Evolutionary conservation across 805 yeast genomes (phyloP), one percentile per base, ranked within the genome.

Genomic region (Pichia exigua): DNA sequence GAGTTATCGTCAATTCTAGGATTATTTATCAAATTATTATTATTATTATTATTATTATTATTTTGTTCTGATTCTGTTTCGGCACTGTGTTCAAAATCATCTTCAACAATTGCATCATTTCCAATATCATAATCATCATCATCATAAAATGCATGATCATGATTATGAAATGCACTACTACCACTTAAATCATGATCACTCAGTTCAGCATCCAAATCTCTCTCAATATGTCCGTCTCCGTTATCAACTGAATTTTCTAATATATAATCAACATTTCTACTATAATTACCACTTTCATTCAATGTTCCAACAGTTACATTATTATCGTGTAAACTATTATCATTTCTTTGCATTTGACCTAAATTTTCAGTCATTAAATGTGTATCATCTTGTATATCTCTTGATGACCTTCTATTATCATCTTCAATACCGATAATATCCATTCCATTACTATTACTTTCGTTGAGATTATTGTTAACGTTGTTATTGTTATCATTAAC

Each of bases 151-250:
- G 65, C 28, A 22, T 45, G 40, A 28, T 52, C 46, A 17, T 43
- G 48, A 4, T 24, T 30, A 20, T 30, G 35, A 13, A 45, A 48
- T n/a, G 28, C 48, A 22, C 41, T 45, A 17, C 24, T 39, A n/a
- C 46, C 44, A 21, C 50, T 71, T 20, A 67, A 68, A 47, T 71
- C 75, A 32, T 72, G 73, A 52, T 73, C 69, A 0, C 74, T 72
- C 4, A 77, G 59, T 3, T 71, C 70, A 7, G 74, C 81, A 62
- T 80, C 84, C 45, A 75, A 60, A 57, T 77, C 76, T 35, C 54
- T 48, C 38, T 59, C 68, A 17, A 17, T 41, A 28, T 12, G 22
- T 13, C 21, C 41, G 15, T 51, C 47, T 45, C 35, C 53, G 42
- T 35, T 32, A 32, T 27, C 53, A 4, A 21, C 24, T 1, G 38